Evolutionary conservation across 73 alveolate species (phyloP), one percentile per base, ranked within the genome.

Genomic region (Halteria grandinella): DNA sequence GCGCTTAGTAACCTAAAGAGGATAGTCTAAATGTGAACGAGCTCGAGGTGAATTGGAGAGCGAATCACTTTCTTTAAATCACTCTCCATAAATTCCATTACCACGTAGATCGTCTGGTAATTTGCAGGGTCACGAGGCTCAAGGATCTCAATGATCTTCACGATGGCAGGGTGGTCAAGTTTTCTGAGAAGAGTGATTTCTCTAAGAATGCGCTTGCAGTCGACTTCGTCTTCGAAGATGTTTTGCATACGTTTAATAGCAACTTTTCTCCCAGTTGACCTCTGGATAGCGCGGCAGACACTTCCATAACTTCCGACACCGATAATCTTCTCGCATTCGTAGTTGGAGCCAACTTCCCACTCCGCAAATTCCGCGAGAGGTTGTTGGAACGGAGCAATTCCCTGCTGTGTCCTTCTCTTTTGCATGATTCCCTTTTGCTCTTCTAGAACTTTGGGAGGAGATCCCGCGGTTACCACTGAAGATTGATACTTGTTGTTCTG

Each of bases 1-100:
- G 97, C 97, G 66, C 95, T 73, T 27, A 91, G 54, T 20, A 92
- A 79, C 57, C 92, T 90, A 83, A 89, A 94, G 37, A 91, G 59
- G 39, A 94, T 85, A 53, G 91, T 76, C 78, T 89, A 28, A 18
- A 91, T 86, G 53, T 91, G 97, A 48, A 79, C 27, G 55, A 76
- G 43, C 45, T 86, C 85, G 80, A 91, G 71, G 62, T 88, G 95
- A 37, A 89, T 89, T 47, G 95, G 89, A 28, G 94, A 84, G 66
- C 89, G 89, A 43, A 91, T 79, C 44, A 88, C 92, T 82, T 88
- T 88, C 84, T 88, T 88, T 15, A 88, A 50, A 41, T 88, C 95
- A 10, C 84, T 50, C 33, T 88, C 95, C 27, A 89, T 85, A 45
- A 55, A 75, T 69, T 88, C 95, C 71, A 88, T 64, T 36, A 88